Conservation (phyloP, 1,284 basidiomycete species). For the Ustilago lituana region DNA sequence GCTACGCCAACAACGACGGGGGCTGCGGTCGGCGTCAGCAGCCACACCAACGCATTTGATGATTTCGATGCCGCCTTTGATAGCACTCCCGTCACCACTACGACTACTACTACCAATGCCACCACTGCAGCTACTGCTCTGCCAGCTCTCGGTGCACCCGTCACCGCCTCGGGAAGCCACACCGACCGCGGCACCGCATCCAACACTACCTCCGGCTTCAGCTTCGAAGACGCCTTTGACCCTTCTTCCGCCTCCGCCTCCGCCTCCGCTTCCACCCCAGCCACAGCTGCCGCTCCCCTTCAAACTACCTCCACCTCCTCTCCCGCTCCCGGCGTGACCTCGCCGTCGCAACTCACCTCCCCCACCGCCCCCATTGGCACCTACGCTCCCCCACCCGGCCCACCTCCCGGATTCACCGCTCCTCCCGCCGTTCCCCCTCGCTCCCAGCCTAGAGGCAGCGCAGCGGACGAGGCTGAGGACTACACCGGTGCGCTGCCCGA, state of each 20-base stretch:
- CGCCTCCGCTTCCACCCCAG: conserved; percentile 4
- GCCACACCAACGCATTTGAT: conserved; percentile 39
- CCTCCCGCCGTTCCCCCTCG: conserved; percentile 31
- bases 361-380: conserved; percentile 25
- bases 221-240: conserved; percentile 61
- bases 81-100: conserved; percentile 5
- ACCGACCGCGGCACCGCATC: conserved; percentile 21
- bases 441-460: not conserved
- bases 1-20: not conserved
- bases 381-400: conserved; percentile 46
- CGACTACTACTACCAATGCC: not conserved
- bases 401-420: conserved; percentile 35
- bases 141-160: conserved; percentile 8
- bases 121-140: conserved; percentile 8
- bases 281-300: conserved; percentile 13
- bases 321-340: conserved; percentile 4
- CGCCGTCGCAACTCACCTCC: conserved; percentile 7
- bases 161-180: not conserved
- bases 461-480: conserved; percentile 23
- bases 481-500: conserved; percentile 57
- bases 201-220: conserved; percentile 51
- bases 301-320: not conserved
- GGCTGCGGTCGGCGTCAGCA: not conserved
- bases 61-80: conserved; percentile 57
- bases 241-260: conserved; percentile 16